Evolutionary conservation across 1,284 basidiomycete species (phyloP), one percentile per base, ranked within the genome.

Genomic region (Ganoderma lingzhi): DNA sequence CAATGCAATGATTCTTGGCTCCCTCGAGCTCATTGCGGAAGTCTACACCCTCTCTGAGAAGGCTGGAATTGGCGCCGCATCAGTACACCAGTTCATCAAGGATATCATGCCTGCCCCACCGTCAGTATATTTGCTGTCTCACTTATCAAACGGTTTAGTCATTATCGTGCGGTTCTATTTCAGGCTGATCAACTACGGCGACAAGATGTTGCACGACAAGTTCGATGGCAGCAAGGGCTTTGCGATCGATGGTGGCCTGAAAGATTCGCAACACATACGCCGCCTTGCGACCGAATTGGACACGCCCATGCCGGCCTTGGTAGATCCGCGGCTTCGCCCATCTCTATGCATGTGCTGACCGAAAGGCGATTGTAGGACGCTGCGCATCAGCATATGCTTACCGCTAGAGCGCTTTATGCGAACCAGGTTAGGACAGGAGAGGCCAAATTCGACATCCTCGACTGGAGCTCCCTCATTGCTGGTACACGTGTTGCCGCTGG

Each of bases 221-320:
- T 97, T 96, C 77, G 90, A 95, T 71, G 93, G 90, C 23, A 84
- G 86, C 10, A 84, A 85, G 51, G 96, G 95, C n/a, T 97, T 97
- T 79, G 85, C 91, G n/a, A 88, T 97, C 65, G 90, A 92, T 48
- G 94, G 94, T 19, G 96, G 95, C n/a, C 89, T 97, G 76, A 95
- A 95, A 76, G 95, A 97, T 77, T 88, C 90, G 0, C 79, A 85
- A 83, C 91, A 93, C 76, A 87, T 93, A 67, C 89, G 89, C 68
- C 84, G 83, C 51, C 82, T 93, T 15, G 85, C 88, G 1, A 81
- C 86, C 10, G 86, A 90, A 64, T 83, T 90, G 74, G 91, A 95
- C 74, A 88, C 92, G 14, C 95, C 94, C 0, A 91, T 96, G 89
- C 95, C 95, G 12, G 85, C 86, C 23, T 85, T 96, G 72, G 79